Evolutionary conservation across 2,329 filamentous ascomycete species (phyloP).

Genomic region (Penicillium sp.): DNA sequence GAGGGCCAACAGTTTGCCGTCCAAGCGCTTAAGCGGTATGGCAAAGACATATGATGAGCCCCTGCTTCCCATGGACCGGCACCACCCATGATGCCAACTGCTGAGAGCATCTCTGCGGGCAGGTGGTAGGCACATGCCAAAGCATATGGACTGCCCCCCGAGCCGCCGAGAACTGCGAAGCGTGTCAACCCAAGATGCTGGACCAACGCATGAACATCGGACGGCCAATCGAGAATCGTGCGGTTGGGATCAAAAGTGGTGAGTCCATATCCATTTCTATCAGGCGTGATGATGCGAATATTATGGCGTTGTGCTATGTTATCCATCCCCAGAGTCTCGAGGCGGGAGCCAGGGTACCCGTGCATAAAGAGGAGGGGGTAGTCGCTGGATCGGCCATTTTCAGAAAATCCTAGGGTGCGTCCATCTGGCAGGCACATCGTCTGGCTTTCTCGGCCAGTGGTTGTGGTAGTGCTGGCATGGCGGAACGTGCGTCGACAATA

Average conservation of each 20-base stretch:
- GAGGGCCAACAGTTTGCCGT: conserved; percentile 28
- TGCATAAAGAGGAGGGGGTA: conserved; percentile 48
- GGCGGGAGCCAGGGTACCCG: conserved; percentile 47
- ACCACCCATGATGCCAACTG: conserved; percentile 43
- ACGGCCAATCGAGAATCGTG: conserved; percentile 45
- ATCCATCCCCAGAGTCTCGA: conserved; percentile 43
- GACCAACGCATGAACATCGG: conserved; percentile 46
- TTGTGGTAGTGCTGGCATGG: not conserved
- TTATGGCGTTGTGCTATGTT: conserved; percentile 35
- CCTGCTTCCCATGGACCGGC: conserved; percentile 39
- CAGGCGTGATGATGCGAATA: conserved; percentile 46
- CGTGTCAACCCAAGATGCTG: conserved; percentile 42
- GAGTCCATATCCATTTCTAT: conserved; percentile 49
- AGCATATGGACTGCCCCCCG: conserved; percentile 52
- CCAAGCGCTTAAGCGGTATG: conserved; percentile 21
- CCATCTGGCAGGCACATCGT: conserved; percentile 21
- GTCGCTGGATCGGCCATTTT: conserved; percentile 42
- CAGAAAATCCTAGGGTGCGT: conserved; percentile 47
- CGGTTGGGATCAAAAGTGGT: conserved; percentile 43
- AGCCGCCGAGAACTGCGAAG: conserved; percentile 50
- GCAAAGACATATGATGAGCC: conserved; percentile 30
- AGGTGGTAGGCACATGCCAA: conserved; percentile 50
- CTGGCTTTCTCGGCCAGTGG: not conserved
- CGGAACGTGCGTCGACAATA: not conserved
- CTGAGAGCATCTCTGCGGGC: conserved; percentile 30